Base-by-base conservation (phyloP, 345 rosid species). In the Salix exigua region DNA sequence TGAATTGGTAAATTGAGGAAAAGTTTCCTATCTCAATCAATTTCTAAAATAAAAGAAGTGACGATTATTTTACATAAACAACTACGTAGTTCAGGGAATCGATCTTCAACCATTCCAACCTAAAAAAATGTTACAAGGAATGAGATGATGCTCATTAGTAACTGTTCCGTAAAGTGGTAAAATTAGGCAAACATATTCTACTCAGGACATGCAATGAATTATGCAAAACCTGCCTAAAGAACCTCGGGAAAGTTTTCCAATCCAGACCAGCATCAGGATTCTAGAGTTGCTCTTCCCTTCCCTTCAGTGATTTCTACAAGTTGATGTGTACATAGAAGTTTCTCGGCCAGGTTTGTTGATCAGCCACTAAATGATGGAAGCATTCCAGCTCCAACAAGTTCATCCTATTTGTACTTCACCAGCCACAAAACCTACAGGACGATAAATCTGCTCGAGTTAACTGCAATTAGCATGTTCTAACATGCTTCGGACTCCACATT, bases 401-500 rank as follows among this genome's bases (percentile, higher is more conserved):
- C 25, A 6, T 37, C 66, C 37, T 23, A 26, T n/a, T 31, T 25
- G 38, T 25, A 55, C 62, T 9, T 40, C 16, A 63, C 5, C 11
- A 2, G 40, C 76, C 60, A 40, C 40, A 67, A 25, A 14, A 42
- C 55, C 53, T 60, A 60, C 60, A 61, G 9, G 6, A 13, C 51
- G 3, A 10, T 18, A 10, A 25, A 7, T 61, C 9, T 48, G 46
- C 21, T 53, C 2, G 18, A 50, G 40, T 51, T 64, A 13, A 33
- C 64, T 78, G 58, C 40, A 44, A 25, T 88, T 83, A 88, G 77
- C 88, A 76, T 67, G 87, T 78, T 82, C 85, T 83, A 42, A 82
- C 70, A 8, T 78, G 70, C 82, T 89, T 90, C 42, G 88, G 83
- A 53, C 82, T 80, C 89, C 90, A 87, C 55, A 75, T 74, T 83